These are phyloP conservation scores for Aspergillus wentii DNA, from an alignment of 495 filamentous ascomycete genomes.

Conservation along the genomic window DNA sequence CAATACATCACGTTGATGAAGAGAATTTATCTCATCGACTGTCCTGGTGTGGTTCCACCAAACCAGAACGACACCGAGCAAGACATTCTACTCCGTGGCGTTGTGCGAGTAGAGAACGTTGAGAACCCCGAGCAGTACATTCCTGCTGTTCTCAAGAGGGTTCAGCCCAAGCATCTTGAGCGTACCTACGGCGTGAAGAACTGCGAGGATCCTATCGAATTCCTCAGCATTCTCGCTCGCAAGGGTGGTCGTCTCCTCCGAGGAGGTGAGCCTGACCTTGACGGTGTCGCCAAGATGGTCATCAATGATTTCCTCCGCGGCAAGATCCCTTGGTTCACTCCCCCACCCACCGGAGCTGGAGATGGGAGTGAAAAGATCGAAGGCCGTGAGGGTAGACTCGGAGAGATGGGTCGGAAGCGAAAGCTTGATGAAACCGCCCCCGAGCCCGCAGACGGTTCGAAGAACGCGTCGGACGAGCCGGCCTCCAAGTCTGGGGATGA, in stretches of 20 bases:
- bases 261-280: slow-evolving; percentile 87
- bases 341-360: slow-evolving; percentile 60
- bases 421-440: slow-evolving; percentile 41
- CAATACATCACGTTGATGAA: slow-evolving; percentile 98
- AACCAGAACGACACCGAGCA: slow-evolving; percentile 72
- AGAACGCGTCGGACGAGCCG: slow-evolving; percentile 16
- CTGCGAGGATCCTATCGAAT: slow-evolving; percentile 62
- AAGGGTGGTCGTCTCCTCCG: slow-evolving; percentile 83
- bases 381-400: slow-evolving; percentile 54
- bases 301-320: slow-evolving; percentile 92
- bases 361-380: slow-evolving; percentile 51
- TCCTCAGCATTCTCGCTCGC: slow-evolving; percentile 79
- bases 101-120: slow-evolving; percentile 91
- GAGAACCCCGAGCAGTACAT: slow-evolving; percentile 95
- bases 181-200: slow-evolving; percentile 84
- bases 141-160: slow-evolving; percentile 69
- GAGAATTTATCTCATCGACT: slow-evolving; percentile 94
- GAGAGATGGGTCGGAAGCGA: slow-evolving; percentile 57
- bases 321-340: slow-evolving; percentile 93
- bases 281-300: slow-evolving; percentile 92
- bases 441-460: slow-evolving; percentile 20
- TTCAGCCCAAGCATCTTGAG: slow-evolving; percentile 83
- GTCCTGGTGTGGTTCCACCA: slow-evolving; percentile 91
- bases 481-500: slow-evolving; percentile 27
- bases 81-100: slow-evolving; percentile 88